These are phyloP conservation scores for Ilyonectria robusta DNA, from an alignment of 2,329 filamentous ascomycete species.

Conservation along the genomic window DNA sequence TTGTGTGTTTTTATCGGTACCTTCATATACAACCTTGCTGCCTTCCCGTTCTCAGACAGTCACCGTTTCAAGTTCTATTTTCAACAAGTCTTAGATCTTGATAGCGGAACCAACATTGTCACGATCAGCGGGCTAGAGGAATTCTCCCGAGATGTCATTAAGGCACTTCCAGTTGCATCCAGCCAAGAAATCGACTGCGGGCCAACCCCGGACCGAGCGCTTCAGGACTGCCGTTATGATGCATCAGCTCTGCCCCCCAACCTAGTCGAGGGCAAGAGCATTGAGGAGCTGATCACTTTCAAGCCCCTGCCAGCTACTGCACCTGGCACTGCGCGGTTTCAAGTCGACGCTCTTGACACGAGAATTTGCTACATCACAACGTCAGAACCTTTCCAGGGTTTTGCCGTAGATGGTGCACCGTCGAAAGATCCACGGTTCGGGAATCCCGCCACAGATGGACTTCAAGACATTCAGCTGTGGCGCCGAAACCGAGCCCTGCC, in stretches of 20 bases:
- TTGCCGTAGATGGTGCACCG: slow-evolving; percentile 74
- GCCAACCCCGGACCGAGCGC: slow-evolving; percentile 56
- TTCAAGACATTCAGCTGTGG: slow-evolving; percentile 83
- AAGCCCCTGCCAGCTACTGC: slow-evolving; percentile 53
- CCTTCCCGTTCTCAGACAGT: slow-evolving; percentile 88
- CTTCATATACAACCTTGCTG: slow-evolving; percentile 86
- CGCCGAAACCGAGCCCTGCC: slow-evolving; percentile 82
- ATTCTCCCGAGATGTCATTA: slow-evolving; percentile 77
- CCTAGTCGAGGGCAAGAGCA: slow-evolving; percentile 65
- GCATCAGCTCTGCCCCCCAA: slow-evolving; percentile 73
- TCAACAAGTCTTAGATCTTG: slow-evolving; percentile 84
- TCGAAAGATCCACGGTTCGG: slow-evolving; percentile 76
- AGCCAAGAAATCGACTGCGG: slow-evolving; percentile 72
- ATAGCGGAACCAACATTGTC: slow-evolving; percentile 78
- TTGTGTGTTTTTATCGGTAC: slow-evolving; percentile 81
- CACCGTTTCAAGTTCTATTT: slow-evolving; percentile 91
- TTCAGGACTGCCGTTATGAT: slow-evolving; percentile 79
- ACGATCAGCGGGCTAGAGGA: slow-evolving; percentile 77
- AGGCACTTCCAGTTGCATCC: slow-evolving; percentile 77
- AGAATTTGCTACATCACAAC: slow-evolving; percentile 84
- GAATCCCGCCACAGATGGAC: slow-evolving; percentile 71
- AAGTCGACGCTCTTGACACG: slow-evolving; percentile 80
- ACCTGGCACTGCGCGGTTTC: slow-evolving; percentile 70
- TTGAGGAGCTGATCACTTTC: slow-evolving; percentile 74
- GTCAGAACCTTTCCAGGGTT: slow-evolving; percentile 74